These are phyloP conservation scores for Monilinia fructigena DNA, from an alignment of 2,329 filamentous ascomycete genomes.

Conservation along the genomic window DNA sequence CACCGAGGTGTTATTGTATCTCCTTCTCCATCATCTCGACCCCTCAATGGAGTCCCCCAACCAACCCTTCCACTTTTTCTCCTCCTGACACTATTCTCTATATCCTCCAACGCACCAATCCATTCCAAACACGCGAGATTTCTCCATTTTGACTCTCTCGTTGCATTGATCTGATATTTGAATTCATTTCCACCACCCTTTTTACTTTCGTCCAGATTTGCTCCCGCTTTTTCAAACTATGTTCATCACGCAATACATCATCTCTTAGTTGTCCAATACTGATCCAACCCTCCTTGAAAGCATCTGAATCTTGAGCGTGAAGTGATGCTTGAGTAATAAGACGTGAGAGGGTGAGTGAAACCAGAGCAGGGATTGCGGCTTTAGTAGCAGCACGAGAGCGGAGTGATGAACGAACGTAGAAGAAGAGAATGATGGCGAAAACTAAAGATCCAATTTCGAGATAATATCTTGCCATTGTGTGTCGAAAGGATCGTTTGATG, in stretches of 20 bases:
- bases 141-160: constrained; percentile 66
- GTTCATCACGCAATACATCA: constrained; percentile 80
- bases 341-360: constrained; percentile 78
- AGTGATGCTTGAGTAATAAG: constrained; percentile 80
- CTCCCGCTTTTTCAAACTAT: constrained; percentile 72
- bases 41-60: constrained; percentile 34
- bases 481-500: constrained; percentile 73
- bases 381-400: constrained; percentile 63
- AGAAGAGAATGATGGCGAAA: constrained; percentile 47
- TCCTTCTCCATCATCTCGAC: neutral
- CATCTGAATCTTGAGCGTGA: constrained; percentile 62
- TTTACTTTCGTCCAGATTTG: constrained; percentile 81
- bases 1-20: constrained; percentile 31
- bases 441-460: constrained; percentile 72
- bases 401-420: constrained; percentile 66
- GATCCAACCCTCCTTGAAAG: constrained; percentile 72
- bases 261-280: constrained; percentile 87
- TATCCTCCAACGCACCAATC: constrained; percentile 57
- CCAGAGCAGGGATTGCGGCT: constrained; percentile 71
- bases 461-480: constrained; percentile 83
- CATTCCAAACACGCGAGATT: constrained; percentile 66
- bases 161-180: constrained; percentile 78
- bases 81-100: constrained; percentile 43
- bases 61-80: constrained; percentile 50
- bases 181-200: constrained; percentile 86